Percentiles rank a stretch among this genome's conserved stretches.
phyloP scores from a whole-genome alignment of 495 filamentous ascomycete species.

The Penicillium paxilli region DNA sequence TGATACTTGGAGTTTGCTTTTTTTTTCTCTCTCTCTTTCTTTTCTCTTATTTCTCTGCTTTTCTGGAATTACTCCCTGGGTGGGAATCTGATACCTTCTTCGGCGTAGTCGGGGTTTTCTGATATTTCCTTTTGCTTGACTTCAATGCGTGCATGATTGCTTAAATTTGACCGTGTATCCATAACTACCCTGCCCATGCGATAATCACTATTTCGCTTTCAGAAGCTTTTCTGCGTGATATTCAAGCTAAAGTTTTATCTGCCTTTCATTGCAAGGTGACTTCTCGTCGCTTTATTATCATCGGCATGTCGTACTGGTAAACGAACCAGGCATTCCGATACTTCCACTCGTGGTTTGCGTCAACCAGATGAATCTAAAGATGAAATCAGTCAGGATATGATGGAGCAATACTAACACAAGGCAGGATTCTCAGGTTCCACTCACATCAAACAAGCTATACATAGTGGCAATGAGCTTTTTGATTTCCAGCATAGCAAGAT shows the following conservation, averaged over 20 bases:
- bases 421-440: neutral
- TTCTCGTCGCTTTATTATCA: conserved; percentile 22
- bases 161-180: conserved; percentile 14
- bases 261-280: neutral
- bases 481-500: conserved; percentile 74
- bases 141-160: conserved; percentile 8
- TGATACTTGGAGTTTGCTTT: neutral
- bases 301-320: conserved; percentile 33
- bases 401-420: neutral
- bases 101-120: conserved; percentile 17
- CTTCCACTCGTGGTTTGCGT: conserved; percentile 28
- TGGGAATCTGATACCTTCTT: conserved; percentile 29
- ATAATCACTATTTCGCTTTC: conserved; percentile 2
- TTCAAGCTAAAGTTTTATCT: neutral
- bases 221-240: neutral
- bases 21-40: neutral
- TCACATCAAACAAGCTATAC: conserved; percentile 65
- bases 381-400: neutral
- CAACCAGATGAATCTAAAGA: conserved; percentile 26
- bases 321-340: conserved; percentile 34
- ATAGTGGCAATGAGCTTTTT: conserved; percentile 77
- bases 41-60: conserved; percentile 9
- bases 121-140: conserved; percentile 8
- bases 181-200: neutral
- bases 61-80: too few relatives aligned